Evolutionary conservation across 129 eudicot species (phyloP), one percentile per base, ranked within the genome.

Genomic region (Escallonia rubra): DNA sequence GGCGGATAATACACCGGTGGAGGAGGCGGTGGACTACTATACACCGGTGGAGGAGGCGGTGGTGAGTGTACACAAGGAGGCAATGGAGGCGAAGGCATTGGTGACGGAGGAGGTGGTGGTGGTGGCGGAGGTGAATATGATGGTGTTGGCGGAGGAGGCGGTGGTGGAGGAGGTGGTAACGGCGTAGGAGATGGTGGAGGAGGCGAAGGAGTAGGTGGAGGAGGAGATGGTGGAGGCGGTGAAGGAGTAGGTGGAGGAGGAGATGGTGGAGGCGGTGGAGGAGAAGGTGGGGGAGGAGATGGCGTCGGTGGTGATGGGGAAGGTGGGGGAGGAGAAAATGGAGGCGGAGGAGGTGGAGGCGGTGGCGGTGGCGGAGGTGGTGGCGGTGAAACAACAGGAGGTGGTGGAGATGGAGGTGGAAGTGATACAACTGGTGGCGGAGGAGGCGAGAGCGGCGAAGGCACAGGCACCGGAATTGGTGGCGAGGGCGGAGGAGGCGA

Each of bases 11-110:
- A 61, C 39, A 61, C 72, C 0, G 94, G 90, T 6, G 86, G 86
- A 5, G 89, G 91, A 40, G 95, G 87, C 46, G 89, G 79, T 64
- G 73, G 69, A 50, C 74, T 77, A 73, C 72, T 65, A 75, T 72
- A 74, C 8, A 70, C 77, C 13, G 11, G 9, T 11, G 86, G 86
- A 53, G 89, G 80, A 16, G 87, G 81, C 0, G 83, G 82, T 3
- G 79, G 62, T 11, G 6, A 5, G 59, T 13, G 54, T 9, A 62
- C 56, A 0, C 76, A 80, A 34, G 85, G 82, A 2, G 86, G 79
- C 3, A 82, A 69, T 3, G 74, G 72, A 10, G 78, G 76, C 5
- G 83, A 61, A 3, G 40, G 6, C 5, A 81, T 80, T 3, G 82
- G 81, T 7, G 85, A 79, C 2, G 85, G 85, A 4, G 85, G 81